These are phyloP conservation scores for Thalassiosira profunda DNA, from an alignment of 108 stramenopile genomes.

Conservation along the genomic window DNA sequence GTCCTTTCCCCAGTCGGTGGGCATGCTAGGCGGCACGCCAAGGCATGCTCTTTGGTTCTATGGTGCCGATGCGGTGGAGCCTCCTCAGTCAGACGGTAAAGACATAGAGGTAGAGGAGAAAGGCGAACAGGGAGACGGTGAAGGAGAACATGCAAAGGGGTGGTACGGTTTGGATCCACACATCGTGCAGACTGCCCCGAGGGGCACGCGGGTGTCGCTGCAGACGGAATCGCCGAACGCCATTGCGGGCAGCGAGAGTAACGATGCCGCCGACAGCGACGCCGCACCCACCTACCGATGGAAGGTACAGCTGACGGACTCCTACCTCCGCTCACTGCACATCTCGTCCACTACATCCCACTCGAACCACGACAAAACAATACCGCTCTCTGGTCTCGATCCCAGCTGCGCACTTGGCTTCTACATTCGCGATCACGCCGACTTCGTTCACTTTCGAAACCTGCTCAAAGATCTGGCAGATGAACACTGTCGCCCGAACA, in stretches of 20 bases:
- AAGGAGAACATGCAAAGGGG: slow-evolving; percentile 48
- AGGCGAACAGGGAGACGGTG: slow-evolving; percentile 1
- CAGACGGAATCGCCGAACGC: not conserved
- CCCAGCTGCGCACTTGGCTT: slow-evolving; percentile 90
- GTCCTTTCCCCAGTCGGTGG: slow-evolving; percentile 82
- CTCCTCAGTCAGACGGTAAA: not conserved
- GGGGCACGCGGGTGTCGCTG: slow-evolving; percentile 30
- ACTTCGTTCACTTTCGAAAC: slow-evolving; percentile 62
- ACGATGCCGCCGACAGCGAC: not conserved
- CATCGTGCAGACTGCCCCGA: slow-evolving; percentile 77
- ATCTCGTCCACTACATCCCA: slow-evolving; percentile 41
- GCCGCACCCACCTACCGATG: not conserved
- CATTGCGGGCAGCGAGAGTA: not conserved
- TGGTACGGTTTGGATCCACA: slow-evolving; percentile 92
- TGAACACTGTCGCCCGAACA: slow-evolving; percentile 32
- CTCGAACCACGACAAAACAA: slow-evolving; percentile 43
- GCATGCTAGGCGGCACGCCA: slow-evolving; percentile 89
- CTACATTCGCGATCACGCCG: slow-evolving; percentile 72
- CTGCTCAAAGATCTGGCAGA: slow-evolving; percentile 38
- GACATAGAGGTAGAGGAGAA: not conserved
- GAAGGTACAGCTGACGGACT: slow-evolving; percentile 60
- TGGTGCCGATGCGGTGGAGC: slow-evolving; percentile 61
- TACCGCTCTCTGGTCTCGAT: slow-evolving; percentile 78
- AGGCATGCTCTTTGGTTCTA: slow-evolving; percentile 93
- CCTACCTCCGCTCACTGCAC: slow-evolving; percentile 80